Percentiles rank a stretch among this genome's conserved stretches.
These are phyloP conservation scores for Coemansia sp. DNA, from an alignment of 192 early-diverging fungal species.

Conservation along the genomic window DNA sequence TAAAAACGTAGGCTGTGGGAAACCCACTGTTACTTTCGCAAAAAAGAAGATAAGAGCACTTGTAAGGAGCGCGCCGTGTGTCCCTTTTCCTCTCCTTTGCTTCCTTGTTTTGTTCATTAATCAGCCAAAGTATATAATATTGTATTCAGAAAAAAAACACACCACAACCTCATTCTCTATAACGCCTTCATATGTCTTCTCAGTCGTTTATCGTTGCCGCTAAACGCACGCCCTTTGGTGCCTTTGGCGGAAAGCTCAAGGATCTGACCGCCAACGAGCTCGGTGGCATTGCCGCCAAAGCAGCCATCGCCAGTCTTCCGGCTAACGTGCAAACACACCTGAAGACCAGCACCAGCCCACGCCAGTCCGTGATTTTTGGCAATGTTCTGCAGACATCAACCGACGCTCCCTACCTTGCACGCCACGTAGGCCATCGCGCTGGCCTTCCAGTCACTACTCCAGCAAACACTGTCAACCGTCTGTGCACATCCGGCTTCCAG, in stretches of 20 bases:
- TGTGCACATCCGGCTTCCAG: conserved; percentile 97
- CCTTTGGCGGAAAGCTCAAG: conserved; percentile 94
- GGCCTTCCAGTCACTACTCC: conserved; percentile 82
- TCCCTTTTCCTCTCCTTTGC: too few species aligned
- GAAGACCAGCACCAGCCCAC: conserved; percentile 26
- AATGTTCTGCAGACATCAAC: conserved; percentile 86
- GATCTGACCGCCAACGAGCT: conserved; percentile 77
- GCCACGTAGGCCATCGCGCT: conserved; percentile 90
- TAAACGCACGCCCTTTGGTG: conserved; percentile 85
- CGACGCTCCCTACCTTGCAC: conserved; percentile 87
- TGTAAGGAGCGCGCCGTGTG: too few species aligned
- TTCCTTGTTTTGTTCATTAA: too few species aligned
- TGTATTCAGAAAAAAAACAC: conserved; percentile 1
- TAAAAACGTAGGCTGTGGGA: not conserved
- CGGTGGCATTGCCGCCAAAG: conserved; percentile 90
- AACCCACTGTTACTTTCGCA: not conserved
- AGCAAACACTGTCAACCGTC: conserved; percentile 90
- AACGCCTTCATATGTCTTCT: conserved; percentile 22
- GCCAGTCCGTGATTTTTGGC: conserved; percentile 86
- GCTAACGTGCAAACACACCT: conserved; percentile 63
- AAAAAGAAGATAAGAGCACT: too few species aligned
- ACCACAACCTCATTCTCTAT: not conserved
- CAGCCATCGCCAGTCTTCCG: conserved; percentile 78
- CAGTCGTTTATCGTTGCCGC: conserved; percentile 78
- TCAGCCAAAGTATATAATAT: too few species aligned